Evolutionary conservation across 768 basidiomycete species (phyloP).

Genomic region (Dentipellis fragilis): DNA sequence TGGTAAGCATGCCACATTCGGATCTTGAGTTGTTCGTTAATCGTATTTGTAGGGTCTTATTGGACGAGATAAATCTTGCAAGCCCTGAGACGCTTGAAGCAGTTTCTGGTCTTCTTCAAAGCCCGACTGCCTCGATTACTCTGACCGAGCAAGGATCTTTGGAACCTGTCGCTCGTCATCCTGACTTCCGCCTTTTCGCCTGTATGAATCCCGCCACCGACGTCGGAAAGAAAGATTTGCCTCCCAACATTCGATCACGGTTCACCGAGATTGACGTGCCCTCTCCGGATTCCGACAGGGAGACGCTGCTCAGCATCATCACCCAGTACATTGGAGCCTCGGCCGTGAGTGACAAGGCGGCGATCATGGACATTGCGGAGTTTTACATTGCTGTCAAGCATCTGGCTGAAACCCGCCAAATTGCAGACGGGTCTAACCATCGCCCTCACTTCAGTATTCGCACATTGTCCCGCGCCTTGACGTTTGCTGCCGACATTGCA

Average conservation of each 20-base stretch:
- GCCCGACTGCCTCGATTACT: conserved; percentile 81
- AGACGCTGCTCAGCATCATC: conserved; percentile 81
- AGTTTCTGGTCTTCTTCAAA: conserved; percentile 76
- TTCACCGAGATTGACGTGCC: conserved; percentile 96
- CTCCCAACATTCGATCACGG: conserved; percentile 77
- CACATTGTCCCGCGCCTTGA: conserved; percentile 82
- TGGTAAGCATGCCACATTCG: conserved; percentile 49
- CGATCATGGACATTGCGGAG: conserved; percentile 85
- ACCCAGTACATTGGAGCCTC: conserved; percentile 79
- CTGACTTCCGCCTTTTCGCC: conserved; percentile 92
- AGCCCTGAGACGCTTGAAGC: conserved; percentile 92
- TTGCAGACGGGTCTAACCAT: conserved; percentile 90
- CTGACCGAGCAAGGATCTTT: conserved; percentile 89
- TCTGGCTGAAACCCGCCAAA: conserved; percentile 58
- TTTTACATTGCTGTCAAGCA: conserved; percentile 79
- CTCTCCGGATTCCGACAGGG: conserved; percentile 86
- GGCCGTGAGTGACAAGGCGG: conserved; percentile 76
- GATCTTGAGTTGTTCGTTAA: not conserved
- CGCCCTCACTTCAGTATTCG: conserved; percentile 96
- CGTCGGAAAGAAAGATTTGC: conserved; percentile 95
- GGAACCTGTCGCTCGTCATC: conserved; percentile 83
- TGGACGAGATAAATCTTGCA: conserved; percentile 95
- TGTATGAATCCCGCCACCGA: conserved; percentile 99
- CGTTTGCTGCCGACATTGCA: conserved; percentile 79
- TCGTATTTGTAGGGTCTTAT: conserved; percentile 56